phyloP scores from a whole-genome alignment of 164 flowering plant genomes.

The Vitis rotundifolia region DNA sequence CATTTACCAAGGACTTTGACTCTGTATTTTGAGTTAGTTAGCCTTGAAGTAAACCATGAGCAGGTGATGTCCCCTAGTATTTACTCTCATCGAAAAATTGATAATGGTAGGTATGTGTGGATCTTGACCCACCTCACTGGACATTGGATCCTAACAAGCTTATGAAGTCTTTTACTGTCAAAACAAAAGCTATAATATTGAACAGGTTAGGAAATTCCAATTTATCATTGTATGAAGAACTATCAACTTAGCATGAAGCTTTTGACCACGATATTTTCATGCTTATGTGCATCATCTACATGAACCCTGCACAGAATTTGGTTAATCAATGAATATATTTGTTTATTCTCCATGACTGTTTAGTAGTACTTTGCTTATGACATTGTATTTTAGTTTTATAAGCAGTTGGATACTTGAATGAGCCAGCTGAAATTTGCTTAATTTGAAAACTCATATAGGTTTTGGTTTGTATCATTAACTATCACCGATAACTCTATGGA shows the following conservation, averaged over 20 bases:
- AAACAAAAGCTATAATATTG: constrained; percentile 69
- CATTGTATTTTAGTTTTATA: neutral
- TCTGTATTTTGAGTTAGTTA: too few species aligned
- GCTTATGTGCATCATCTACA: too few species aligned
- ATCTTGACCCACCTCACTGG: constrained; percentile 81
- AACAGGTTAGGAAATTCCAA: constrained; percentile 53
- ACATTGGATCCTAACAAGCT: constrained; percentile 57
- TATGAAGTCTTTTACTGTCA: constrained; percentile 41
- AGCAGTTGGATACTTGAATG: neutral
- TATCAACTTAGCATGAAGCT: neutral
- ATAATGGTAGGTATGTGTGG: constrained; percentile 52
- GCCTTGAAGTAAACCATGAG: neutral
- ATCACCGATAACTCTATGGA: neutral
- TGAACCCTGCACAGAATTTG: too few species aligned
- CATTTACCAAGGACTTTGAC: neutral
- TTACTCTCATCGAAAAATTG: neutral
- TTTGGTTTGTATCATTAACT: neutral
- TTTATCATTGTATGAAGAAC: too few species aligned
- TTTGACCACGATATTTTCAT: too few species aligned
- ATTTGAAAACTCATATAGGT: neutral
- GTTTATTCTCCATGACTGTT: too few species aligned
- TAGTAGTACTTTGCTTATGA: neutral
- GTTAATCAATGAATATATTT: too few species aligned
- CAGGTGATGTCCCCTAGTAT: neutral
- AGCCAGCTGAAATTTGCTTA: neutral